These are phyloP conservation scores for Epicoccum sorghinum DNA, from an alignment of 2,329 filamentous ascomycete genomes.

Conservation along the genomic window DNA sequence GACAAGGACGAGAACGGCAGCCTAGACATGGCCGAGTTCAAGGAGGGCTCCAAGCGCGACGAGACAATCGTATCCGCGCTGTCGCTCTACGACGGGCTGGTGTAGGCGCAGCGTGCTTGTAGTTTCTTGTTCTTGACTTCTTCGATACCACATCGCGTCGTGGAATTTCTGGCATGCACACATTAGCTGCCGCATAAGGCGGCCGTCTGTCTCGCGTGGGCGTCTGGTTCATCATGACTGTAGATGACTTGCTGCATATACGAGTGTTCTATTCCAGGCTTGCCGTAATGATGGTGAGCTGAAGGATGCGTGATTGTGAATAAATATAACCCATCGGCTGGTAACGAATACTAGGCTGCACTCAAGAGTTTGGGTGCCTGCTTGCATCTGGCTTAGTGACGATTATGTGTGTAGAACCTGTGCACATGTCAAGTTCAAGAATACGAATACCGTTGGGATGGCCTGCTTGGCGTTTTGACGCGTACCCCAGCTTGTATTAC, in stretches of 20 bases:
- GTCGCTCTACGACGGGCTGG: conserved; percentile 93
- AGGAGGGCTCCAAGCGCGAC: conserved; percentile 97
- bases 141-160: conserved; percentile 50
- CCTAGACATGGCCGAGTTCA: conserved; percentile 97
- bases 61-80: conserved; percentile 98
- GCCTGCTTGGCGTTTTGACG: conserved; percentile 14
- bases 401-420: too few relatives aligned
- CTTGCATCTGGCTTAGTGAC: too few relatives aligned
- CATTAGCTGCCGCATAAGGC: conserved; percentile 38
- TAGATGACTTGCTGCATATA: conserved; percentile 31
- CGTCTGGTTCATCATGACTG: conserved; percentile 40
- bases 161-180: conserved; percentile 38
- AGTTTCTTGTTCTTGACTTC: conserved; percentile 40
- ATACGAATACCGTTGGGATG: neutral
- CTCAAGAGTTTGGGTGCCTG: too few relatives aligned
- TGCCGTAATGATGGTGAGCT: neutral
- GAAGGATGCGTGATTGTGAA: too few relatives aligned
- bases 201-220: conserved; percentile 39
- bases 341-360: too few relatives aligned
- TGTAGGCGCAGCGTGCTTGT: conserved; percentile 58
- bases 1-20: conserved; percentile 99
- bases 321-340: too few relatives aligned
- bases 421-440: too few relatives aligned
- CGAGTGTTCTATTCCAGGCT: neutral
- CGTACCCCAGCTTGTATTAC: conserved; percentile 23